Percentiles rank a stretch among this genome's conserved stretches.
These are phyloP conservation scores for Pestalotiopsis fici DNA, from an alignment of 2,329 filamentous ascomycete genomes.

Conservation along the genomic window DNA sequence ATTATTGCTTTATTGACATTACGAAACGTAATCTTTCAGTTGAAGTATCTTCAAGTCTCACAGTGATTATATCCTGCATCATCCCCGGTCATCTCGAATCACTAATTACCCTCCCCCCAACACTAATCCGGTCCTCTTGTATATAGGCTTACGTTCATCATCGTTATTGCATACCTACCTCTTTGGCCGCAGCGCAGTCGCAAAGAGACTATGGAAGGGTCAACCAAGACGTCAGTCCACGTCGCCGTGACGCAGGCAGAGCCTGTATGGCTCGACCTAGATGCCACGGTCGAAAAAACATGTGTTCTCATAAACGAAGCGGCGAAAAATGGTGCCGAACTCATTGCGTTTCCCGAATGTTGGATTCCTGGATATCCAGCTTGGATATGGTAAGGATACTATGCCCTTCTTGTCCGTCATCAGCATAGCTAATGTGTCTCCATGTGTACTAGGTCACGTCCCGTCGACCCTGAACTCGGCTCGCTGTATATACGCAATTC, in stretches of 20 bases:
- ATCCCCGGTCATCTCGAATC: too few species aligned
- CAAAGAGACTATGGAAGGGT: neutral
- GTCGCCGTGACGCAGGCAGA: slow-evolving; percentile 56
- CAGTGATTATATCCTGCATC: too few species aligned
- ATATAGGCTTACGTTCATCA: too few species aligned
- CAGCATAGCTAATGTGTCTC: neutral
- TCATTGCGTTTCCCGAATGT: slow-evolving; percentile 47
- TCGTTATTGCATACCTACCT: too few species aligned
- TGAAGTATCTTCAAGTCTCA: too few species aligned
- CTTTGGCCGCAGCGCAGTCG: neutral
- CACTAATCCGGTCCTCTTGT: too few species aligned
- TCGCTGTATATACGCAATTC: slow-evolving; percentile 33
- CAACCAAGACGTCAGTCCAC: slow-evolving; percentile 17
- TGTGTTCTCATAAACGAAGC: slow-evolving; percentile 50
- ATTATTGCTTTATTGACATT: neutral
- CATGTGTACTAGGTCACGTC: slow-evolving; percentile 12
- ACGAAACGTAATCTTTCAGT: too few species aligned
- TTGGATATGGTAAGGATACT: slow-evolving; percentile 37
- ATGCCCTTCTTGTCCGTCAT: too few species aligned
- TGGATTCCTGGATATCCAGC: slow-evolving; percentile 47
- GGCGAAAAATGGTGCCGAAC: slow-evolving; percentile 41
- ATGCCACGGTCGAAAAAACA: slow-evolving; percentile 47
- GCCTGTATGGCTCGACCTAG: slow-evolving; percentile 53
- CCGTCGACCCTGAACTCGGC: slow-evolving; percentile 27
- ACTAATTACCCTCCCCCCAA: too few species aligned